phyloP scores from a whole-genome alignment of 23 red algal genomes.

The Gracilaria domingensis region DNA sequence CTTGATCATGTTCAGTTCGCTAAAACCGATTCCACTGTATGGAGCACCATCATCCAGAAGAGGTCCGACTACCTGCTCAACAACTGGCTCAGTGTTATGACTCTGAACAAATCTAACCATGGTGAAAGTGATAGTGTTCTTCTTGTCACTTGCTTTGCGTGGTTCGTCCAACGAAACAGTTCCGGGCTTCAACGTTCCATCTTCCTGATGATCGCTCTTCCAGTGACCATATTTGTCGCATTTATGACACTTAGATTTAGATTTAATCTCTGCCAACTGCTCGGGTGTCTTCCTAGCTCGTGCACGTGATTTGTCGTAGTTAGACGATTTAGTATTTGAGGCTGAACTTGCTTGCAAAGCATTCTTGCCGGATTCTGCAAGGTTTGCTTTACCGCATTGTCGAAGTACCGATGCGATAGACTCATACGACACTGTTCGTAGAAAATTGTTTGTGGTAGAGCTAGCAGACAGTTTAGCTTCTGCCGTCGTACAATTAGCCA shows the following conservation, averaged over 20 bases:
- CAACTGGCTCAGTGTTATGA: neutral
- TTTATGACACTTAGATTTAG: neutral
- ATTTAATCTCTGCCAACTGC: conserved; percentile 21
- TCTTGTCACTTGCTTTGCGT: neutral
- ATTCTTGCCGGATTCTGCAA: neutral
- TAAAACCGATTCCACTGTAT: conserved; percentile 45
- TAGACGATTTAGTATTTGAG: no score
- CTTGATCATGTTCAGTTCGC: conserved; percentile 7
- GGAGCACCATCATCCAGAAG: conserved; percentile 51
- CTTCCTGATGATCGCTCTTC: neutral
- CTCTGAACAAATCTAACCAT: neutral
- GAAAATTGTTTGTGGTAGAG: neutral
- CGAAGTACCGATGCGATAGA: neutral
- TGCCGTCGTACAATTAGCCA: neutral
- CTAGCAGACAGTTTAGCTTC: neutral
- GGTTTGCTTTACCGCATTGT: neutral
- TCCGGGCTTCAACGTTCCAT: conserved; percentile 37
- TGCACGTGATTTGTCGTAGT: neutral
- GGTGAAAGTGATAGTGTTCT: neutral
- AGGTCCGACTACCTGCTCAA: neutral
- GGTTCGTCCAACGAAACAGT: neutral
- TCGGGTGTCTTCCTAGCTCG: neutral
- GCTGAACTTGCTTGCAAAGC: neutral
- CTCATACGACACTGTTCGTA: neutral
- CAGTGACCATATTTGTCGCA: conserved; percentile 25